Evolutionary conservation across 352 stramenopile genomes (phyloP).

Genomic region (Phytophthora rubi): DNA sequence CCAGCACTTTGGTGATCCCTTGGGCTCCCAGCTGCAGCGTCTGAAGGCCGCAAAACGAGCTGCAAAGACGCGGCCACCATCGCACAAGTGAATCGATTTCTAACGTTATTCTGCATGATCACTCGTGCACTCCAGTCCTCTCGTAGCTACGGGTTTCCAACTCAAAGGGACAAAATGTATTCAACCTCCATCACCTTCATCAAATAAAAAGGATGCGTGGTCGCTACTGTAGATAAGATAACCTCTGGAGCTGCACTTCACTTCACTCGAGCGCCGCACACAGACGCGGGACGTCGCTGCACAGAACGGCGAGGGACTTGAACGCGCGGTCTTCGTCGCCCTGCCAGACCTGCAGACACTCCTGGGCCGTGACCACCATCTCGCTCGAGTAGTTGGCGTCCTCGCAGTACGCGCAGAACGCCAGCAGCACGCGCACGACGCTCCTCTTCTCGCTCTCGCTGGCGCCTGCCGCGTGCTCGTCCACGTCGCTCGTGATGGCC

Average conservation of each 20-base stretch:
- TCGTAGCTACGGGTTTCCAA: not conserved
- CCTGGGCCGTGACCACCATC: conserved; percentile 68
- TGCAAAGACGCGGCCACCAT: conserved; percentile 21
- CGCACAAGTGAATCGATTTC: conserved; percentile 13
- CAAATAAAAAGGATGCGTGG: not conserved
- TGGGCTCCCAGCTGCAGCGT: conserved; percentile 59
- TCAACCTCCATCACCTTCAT: not conserved
- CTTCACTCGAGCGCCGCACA: conserved; percentile 47
- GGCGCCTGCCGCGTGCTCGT: conserved; percentile 34
- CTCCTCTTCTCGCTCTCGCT: conserved; percentile 48
- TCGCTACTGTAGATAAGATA: too few species aligned
- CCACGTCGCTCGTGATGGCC: conserved; percentile 58
- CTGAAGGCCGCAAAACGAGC: conserved; percentile 41
- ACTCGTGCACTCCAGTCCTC: too few species aligned
- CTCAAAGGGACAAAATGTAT: not conserved
- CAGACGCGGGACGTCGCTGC: conserved; percentile 65
- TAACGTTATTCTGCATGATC: not conserved
- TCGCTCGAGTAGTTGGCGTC: conserved; percentile 62
- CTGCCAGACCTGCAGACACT: conserved; percentile 70
- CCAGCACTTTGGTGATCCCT: conserved; percentile 66
- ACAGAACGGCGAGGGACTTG: conserved; percentile 71
- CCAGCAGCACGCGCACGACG: conserved; percentile 67
- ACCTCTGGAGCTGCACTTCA: not conserved
- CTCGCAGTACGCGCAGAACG: conserved; percentile 82
- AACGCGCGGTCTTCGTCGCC: conserved; percentile 76